Conservation (phyloP, 2,329 filamentous ascomycete genomes). For the Cylindrodendrum hubeiense region DNA sequence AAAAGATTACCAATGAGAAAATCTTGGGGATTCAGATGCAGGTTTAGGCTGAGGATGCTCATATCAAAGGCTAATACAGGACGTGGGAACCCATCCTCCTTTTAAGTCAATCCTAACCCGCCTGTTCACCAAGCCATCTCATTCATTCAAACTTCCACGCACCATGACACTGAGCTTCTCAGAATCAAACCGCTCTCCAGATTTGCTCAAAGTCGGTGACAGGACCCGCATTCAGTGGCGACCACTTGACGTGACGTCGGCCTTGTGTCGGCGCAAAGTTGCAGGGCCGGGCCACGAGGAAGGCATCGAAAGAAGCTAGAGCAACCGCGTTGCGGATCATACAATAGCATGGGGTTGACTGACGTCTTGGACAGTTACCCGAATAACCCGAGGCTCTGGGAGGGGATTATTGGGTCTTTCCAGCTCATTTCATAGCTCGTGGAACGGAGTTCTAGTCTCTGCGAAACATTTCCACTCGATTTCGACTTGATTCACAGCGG, state of each 20-base stretch:
- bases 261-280: constrained; percentile 16
- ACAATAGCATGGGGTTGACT: constrained; percentile 1
- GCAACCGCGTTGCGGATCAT: not conserved
- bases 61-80: not conserved
- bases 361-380: not conserved
- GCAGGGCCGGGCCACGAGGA: not conserved
- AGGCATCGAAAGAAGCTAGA: constrained; percentile 15
- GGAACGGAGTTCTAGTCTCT: not conserved
- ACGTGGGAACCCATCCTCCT: not conserved
- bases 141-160: not conserved
- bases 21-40: not conserved
- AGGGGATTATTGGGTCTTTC: not conserved
- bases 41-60: not conserved
- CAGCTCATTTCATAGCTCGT: not conserved
- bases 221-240: constrained; percentile 2
- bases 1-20: not conserved
- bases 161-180: not conserved
- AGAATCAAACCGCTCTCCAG: not conserved
- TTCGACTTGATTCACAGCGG: not conserved
- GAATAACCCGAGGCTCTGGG: not conserved
- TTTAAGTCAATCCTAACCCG: not conserved
- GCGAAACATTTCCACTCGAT: not conserved
- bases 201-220: not conserved
- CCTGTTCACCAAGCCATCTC: not conserved
- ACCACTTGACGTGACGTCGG: constrained; percentile 6